Percentiles rank a stretch among this genome's conserved stretches.
These are phyloP conservation scores for Stromatinia cepivora DNA, from an alignment of 2,329 filamentous ascomycete species.

Conservation along the genomic window DNA sequence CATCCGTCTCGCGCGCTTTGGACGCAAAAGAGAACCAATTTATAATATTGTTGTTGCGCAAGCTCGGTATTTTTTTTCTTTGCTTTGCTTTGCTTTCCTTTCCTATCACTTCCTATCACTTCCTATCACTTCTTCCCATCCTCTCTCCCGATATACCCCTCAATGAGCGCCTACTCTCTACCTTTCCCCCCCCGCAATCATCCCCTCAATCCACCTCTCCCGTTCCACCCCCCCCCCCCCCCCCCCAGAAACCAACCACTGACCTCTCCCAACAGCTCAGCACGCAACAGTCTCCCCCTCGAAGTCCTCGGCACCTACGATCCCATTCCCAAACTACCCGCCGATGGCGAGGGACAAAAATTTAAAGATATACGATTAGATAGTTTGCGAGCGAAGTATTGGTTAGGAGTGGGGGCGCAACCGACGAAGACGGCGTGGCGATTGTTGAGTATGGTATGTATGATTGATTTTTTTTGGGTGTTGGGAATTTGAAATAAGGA, in stretches of 20 bases:
- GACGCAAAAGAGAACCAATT: slow-evolving; percentile 81
- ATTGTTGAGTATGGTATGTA: slow-evolving; percentile 73
- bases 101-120: too few species aligned
- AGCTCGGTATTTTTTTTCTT: slow-evolving; percentile 62
- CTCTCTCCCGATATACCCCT: too few species aligned
- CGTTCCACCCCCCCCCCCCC: not conserved
- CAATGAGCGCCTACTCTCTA: too few species aligned
- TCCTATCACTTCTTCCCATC: too few species aligned
- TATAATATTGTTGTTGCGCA: slow-evolving; percentile 98
- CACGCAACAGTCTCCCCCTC: slow-evolving; percentile 82
- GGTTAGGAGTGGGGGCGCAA: slow-evolving; percentile 95
- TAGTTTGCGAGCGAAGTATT: slow-evolving; percentile 79
- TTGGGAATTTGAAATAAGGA: not conserved
- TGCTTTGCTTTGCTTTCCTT: not conserved
- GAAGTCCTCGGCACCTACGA: slow-evolving; percentile 85
- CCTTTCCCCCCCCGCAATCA: too few species aligned
- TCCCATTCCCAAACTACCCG: slow-evolving; percentile 61
- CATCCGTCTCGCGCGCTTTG: slow-evolving; percentile 92
- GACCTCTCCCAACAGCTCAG: slow-evolving; percentile 59
- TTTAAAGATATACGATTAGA: slow-evolving; percentile 95
- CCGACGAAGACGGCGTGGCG: slow-evolving; percentile 89
- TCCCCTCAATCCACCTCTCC: not conserved
- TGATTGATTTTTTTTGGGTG: not conserved
- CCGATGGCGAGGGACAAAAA: slow-evolving; percentile 63
- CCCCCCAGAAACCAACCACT: not conserved